phyloP scores from a whole-genome alignment of 2,329 filamentous ascomycete genomes.

The Aureobasidium pullulans region DNA sequence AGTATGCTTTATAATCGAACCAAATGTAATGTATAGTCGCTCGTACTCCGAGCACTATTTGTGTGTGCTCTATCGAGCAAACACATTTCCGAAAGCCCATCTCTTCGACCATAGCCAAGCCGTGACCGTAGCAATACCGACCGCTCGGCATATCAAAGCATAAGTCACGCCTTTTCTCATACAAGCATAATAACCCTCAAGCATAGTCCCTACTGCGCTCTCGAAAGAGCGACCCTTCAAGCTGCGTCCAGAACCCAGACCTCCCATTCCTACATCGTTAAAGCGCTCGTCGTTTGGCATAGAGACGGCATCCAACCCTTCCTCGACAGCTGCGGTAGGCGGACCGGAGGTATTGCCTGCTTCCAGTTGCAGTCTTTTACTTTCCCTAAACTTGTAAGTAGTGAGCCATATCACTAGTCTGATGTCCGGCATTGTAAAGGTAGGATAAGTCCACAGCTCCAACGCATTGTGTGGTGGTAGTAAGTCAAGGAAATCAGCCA shows the following conservation, averaged over 20 bases:
- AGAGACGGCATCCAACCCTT: conserved; percentile 22
- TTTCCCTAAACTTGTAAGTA: conserved; percentile 50
- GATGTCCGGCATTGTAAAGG: conserved; percentile 57
- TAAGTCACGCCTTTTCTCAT: conserved; percentile 40
- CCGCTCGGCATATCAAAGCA: conserved; percentile 32
- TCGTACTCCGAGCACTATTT: background rate
- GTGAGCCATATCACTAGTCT: conserved; percentile 52
- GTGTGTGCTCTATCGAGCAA: background rate
- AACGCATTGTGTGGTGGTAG: conserved; percentile 57
- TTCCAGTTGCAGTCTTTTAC: conserved; percentile 32
- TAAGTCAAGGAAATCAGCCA: conserved; percentile 61
- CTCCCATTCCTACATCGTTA: conserved; percentile 10
- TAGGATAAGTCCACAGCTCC: conserved; percentile 59
- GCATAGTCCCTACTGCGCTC: conserved; percentile 41
- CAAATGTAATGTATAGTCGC: background rate
- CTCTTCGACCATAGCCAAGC: conserved; percentile 12
- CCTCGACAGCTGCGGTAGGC: conserved; percentile 19
- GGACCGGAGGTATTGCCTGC: conserved; percentile 10
- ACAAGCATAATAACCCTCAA: conserved; percentile 48
- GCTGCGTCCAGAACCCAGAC: conserved; percentile 12
- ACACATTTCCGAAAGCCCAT: background rate
- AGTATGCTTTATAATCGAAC: too few species aligned
- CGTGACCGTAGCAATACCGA: conserved; percentile 16
- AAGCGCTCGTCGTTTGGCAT: conserved; percentile 15
- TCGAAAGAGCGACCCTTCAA: conserved; percentile 23